Evolutionary conservation across 2,329 filamentous ascomycete genomes (phyloP), one percentile per base, ranked within the genome.

Genomic region (Sphaceloma murrayae): DNA sequence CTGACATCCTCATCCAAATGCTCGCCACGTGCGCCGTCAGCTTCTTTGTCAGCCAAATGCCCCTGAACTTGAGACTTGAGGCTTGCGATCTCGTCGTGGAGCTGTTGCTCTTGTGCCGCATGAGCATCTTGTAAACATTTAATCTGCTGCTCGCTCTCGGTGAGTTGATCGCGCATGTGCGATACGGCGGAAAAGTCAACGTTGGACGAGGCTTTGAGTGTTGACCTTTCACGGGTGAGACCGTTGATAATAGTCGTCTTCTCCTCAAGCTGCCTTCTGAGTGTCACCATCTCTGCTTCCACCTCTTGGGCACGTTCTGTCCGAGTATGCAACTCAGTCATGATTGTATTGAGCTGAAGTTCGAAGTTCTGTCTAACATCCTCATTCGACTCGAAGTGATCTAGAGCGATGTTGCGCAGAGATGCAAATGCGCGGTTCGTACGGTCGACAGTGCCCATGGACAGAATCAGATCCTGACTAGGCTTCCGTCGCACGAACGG

Each of bases 211-310:
- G 72, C 75, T 60, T 89, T 86, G 66, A 95, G 73, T 65, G 87
- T 95, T 2, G 86, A 89, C 48, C 93, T 75, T 63, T 98, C 93
- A 44, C 91, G 81, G 3, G 91, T 94, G 51, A 98, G 71, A 5
- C 91, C 91, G 21, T 86, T 85, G 54, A 98, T 96, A 58, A 98
- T 88, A 21, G 85, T 85, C 70, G 89, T 87, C 74, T 98, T 98
- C 50, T 77, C 80, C 59, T 98, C 91, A 82, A 96, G 94, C 62
- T 98, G 91, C 67, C 87, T 94, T 68, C 85, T 91, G 16, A 87
- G 77, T 3, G 78, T 80, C 18, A 79, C 70, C 46, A 95, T 76
- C 53, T 94, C 89, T 4, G 79, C 78, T 62, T 98, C 91, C 10
- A 98, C 71, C 55, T 88, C 80, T 57, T 93, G 85, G 43, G 95